These are phyloP conservation scores for Skeletonema potamos DNA, from an alignment of 108 stramenopile genomes.

Conservation along the genomic window DNA sequence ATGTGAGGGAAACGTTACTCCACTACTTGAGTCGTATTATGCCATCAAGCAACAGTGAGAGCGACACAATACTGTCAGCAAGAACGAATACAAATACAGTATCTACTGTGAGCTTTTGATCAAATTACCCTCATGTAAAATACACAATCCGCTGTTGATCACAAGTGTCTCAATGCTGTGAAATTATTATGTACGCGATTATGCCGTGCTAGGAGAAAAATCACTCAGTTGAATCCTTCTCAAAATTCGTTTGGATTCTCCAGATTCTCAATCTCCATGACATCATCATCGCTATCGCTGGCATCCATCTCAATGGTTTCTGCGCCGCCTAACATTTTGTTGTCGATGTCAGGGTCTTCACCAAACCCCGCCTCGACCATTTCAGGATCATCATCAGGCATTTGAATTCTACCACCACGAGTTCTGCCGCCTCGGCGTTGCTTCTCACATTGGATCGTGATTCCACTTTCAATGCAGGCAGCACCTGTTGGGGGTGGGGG, in stretches of 20 bases:
- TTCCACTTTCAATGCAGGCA: constrained; percentile 31
- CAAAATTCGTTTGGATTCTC: constrained; percentile 48
- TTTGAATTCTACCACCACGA: constrained; percentile 12
- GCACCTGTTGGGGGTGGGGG: constrained; percentile 3
- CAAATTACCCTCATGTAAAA: no score
- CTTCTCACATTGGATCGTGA: constrained; percentile 15
- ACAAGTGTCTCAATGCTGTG: no score
- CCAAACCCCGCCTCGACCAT: neutral
- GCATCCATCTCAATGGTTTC: constrained; percentile 25
- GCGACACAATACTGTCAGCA: neutral
- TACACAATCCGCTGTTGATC: no score
- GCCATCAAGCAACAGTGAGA: neutral
- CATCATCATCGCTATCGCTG: constrained; percentile 19
- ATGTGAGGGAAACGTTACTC: constrained; percentile 6
- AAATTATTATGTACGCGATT: no score
- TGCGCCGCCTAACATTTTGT: no score
- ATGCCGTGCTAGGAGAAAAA: no score
- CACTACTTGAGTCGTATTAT: neutral
- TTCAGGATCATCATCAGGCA: neutral
- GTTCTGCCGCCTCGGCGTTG: constrained; percentile 7
- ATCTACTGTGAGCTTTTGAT: neutral
- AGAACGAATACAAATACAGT: neutral
- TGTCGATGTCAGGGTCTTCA: neutral
- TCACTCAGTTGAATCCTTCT: neutral
- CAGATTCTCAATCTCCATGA: constrained; percentile 46